Conservation (phyloP, 768 basidiomycete genomes). For the Pisolithus microcarpus region DNA sequence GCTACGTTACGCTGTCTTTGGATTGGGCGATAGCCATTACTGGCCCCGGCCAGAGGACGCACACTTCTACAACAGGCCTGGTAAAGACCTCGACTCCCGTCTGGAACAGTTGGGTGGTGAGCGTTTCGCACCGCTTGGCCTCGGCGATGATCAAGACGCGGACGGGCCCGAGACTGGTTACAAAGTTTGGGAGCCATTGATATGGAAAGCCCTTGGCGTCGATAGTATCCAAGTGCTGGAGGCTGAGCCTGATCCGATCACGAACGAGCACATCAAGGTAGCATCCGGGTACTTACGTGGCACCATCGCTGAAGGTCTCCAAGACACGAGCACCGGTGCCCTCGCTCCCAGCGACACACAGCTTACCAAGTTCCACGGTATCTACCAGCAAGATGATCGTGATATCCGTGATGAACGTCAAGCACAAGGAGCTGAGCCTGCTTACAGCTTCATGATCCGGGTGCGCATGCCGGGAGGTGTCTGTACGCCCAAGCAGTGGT, state of each 20-base stretch:
- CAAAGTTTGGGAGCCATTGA: constrained; percentile 85
- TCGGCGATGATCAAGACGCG: constrained; percentile 96
- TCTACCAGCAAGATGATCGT: constrained; percentile 95
- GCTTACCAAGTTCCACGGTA: constrained; percentile 96
- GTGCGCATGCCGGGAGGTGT: constrained; percentile 95
- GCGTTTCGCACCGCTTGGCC: constrained; percentile 66
- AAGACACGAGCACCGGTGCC: constrained; percentile 82
- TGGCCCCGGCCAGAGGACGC: constrained; percentile 96
- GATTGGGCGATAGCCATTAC: constrained; percentile 97
- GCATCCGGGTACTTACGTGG: constrained; percentile 91
- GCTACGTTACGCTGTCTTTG: constrained; percentile 80
- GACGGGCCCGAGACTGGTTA: constrained; percentile 96
- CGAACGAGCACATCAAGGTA: constrained; percentile 99
- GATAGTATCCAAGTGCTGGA: constrained; percentile 83
- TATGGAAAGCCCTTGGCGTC: constrained; percentile 95
- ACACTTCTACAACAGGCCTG: constrained; percentile 97
- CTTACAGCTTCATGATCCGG: constrained; percentile 98
- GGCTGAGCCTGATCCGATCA: constrained; percentile 93
- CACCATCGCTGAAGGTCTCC: constrained; percentile 88
- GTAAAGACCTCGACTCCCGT: constrained; percentile 80
- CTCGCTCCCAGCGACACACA: constrained; percentile 87
- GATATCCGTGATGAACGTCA: constrained; percentile 97
- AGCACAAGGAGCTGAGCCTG: constrained; percentile 88
- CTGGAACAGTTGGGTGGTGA: constrained; percentile 75
- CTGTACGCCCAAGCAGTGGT: constrained; percentile 87